Evolutionary conservation across 192 early-diverging fungal species (phyloP), one percentile per base, ranked within the genome.

Genomic region (Linnemannia exigua): DNA sequence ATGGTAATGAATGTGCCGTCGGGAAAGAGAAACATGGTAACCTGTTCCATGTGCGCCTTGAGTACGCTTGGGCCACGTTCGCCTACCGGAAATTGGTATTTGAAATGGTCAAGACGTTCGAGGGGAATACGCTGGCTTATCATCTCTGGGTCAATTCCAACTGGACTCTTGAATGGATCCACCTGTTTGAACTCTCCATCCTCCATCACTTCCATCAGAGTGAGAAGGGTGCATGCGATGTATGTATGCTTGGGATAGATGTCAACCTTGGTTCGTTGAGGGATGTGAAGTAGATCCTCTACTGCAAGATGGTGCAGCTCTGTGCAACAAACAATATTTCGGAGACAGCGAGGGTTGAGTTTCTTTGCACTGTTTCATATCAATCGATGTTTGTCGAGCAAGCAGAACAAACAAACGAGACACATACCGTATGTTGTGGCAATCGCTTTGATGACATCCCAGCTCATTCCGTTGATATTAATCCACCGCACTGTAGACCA

Each of bases 401-500:
- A 5, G 15, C 16, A 15, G 33, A 35, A 63, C 37, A 9, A 58
- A 35, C 54, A 25, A 35, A 37, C 16, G 3, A 22, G 31, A 51
- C 20, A 70, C 75, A 47, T 73, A 90, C 88, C 81, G 52, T 88
- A 89, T 66, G 77, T 76, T 4, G 86, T 63, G 11, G 89, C 66
- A 20, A 90, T 76, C 5, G 54, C 63, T 35, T 87, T 90, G 70
- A 90, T 88, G 25, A 90, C 84, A 69, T 89, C 89, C 82, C 87
- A 89, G 36, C 79, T 87, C 54, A 92, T 77, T 28, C 89, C 89
- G 35, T 89, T 80, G 36, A 91, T 82, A 48, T 92, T 90, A 70
- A 92, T 91, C 91, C 91, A 92, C 19, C 91, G 89, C 25, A 89
- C 89, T 28, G 67, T 84, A 5, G 81, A 88, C 81, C 81, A 82